Evolutionary conservation across 1,284 basidiomycete species (phyloP), one percentile per base, ranked within the genome.

Genomic region (Xerocomus minutiporus): DNA sequence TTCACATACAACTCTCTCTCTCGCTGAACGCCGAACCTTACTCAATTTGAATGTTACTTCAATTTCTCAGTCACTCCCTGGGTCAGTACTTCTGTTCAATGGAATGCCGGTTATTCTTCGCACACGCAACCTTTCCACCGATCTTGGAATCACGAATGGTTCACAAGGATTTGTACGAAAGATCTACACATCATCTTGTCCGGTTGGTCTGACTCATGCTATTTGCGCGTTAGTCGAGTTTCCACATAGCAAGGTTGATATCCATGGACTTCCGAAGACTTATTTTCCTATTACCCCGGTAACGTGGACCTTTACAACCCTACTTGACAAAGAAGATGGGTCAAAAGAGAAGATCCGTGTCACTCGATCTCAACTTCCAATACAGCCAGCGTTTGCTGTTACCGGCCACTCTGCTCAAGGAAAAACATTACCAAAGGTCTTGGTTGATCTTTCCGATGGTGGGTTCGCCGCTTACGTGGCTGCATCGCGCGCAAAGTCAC

Each of bases 71-170:
- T 34, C 32, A 15, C 12, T 34, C 4, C 32, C 32, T 12, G 32
- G 32, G 5, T 5, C 13, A 7, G 12, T 34, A 4, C 9, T 8
- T 12, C 32, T 34, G 9, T 34, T 34, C 13, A 8, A 34, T 7
- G 42, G 67, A 0, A 71, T 71, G 66, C 66, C 67, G 4, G 61
- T 71, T 1, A 62, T 69, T n/a, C 36, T 71, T 0, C 28, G 53
- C 1, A 9, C 9, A 0, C 29, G 45, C 3, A 72, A 71, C 39
- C 23, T 70, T 1, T 68, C 61, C 2, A 67, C 64, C 2, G 65
- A 69, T 7, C 53, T 72, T 1, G 60, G 60, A 1, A 60, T 72
- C 12, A 64, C 65, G 0, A 71, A 71, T 57, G 66, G 65, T 0
- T 54, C 57, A 9, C 60, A 65, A 48, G 63, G 64, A 2, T 54